Conservation (phyloP, 345 rosid genomes). For the Eucalyptus cladocalyx region DNA sequence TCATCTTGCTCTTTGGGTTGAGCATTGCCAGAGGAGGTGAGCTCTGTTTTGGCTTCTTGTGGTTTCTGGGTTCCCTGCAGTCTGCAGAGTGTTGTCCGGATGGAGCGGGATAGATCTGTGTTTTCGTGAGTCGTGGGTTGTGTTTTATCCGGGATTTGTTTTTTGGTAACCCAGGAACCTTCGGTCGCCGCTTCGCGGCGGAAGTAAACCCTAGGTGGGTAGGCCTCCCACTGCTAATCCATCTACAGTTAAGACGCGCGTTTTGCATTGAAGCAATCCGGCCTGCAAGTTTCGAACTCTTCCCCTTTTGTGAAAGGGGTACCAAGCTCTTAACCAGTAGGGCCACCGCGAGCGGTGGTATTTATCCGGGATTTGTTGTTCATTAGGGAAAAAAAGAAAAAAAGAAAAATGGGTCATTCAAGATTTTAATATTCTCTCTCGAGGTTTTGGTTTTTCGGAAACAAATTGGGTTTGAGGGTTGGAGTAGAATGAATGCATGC, state of each 20-base stretch:
- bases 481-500: neutral
- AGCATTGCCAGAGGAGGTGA: slow-evolving; percentile 60
- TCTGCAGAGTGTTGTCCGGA: neutral
- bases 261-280: no score
- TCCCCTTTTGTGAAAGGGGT: no score
- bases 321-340: no score
- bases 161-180: no score
- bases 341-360: no score
- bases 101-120: neutral
- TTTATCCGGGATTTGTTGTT: neutral
- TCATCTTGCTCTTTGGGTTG: slow-evolving; percentile 44
- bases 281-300: no score
- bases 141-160: neutral
- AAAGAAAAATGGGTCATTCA: neutral
- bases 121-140: neutral
- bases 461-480: neutral
- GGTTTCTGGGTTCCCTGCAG: neutral
- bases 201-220: no score
- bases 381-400: neutral
- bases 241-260: no score
- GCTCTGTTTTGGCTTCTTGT: neutral
- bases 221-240: no score
- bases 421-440: neutral
- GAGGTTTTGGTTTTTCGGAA: neutral
- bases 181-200: no score